Base-by-base conservation (phyloP, 192 early-diverging fungal species). In the Backusella luteola region DNA sequence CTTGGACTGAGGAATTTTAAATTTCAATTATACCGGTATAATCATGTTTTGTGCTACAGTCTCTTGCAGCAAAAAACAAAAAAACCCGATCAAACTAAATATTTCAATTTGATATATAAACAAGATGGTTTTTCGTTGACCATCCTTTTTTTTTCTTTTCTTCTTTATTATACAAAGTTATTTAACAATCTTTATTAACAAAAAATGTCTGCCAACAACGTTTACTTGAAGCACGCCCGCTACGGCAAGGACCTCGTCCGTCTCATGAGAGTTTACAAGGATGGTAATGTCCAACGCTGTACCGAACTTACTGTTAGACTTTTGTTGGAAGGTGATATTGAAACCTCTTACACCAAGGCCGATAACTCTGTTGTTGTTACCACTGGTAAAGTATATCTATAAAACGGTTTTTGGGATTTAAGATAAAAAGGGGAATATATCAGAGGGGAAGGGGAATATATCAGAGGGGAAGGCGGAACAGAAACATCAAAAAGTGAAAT, bases 231-330 rank as follows among this genome's bases (percentile, higher is more conserved):
- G 53, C 84, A 83, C n/a, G 72, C 79, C 68, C 90, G 92, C 12
- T 94, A 94, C 78, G 93, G 93, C 77, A 94, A 94, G 85, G 90
- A 92, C 80, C 83, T 84, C 66, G 90, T 94, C 53, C 89, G 92
- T 67, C 78, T 94, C 8, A 87, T 93, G 70, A 90, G 91, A 76
- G 93, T 94, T 46, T 85, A 92, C 49, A 86, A 87, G 34, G 86
- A 86, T 29, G 84, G 85, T 53, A 73, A 84, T 35, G 84, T 84
- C 71, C 93, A 94, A 77, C 85, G 87, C 74, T 83, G 91, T 59
- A 89, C 89, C 75, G 93, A 94, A 81, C 84, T 92, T 71, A 91
- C 90, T 46, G 91, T 91, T 73, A 73, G 83, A 73, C 81, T 87
- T 66, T 82, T 91, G 71, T 82, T 91, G 67, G 88, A 85, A 23